These are phyloP conservation scores for Amaranthus palmeri DNA, from an alignment of 148 eudicot species.

Conservation along the genomic window DNA sequence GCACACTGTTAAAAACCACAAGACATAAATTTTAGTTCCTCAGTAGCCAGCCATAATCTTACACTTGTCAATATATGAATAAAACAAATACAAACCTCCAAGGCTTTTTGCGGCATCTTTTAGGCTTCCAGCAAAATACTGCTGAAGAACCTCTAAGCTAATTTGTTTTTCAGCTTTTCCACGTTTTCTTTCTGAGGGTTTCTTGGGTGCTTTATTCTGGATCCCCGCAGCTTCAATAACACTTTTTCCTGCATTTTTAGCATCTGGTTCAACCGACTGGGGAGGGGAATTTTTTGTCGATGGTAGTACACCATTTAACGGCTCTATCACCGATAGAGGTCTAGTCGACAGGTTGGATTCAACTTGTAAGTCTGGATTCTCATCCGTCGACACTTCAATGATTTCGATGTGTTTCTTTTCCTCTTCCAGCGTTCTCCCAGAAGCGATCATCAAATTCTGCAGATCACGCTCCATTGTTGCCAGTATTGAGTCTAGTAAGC, in stretches of 20 bases:
- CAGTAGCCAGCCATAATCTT: not conserved
- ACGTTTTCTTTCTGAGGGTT: constrained; percentile 70
- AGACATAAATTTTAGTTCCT: not conserved
- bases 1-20: constrained; percentile 51
- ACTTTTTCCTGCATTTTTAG: constrained; percentile 27
- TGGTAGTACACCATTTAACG: constrained; percentile 32
- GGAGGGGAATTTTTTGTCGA: constrained; percentile 26
- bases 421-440: constrained; percentile 65
- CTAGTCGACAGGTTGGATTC: constrained; percentile 30
- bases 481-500: constrained; percentile 56
- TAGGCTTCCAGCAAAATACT: constrained; percentile 81
- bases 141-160: constrained; percentile 82
- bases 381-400: constrained; percentile 43
- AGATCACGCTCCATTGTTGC: constrained; percentile 57
- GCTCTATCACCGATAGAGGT: constrained; percentile 22
- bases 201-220: constrained; percentile 35
- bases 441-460: constrained; percentile 68
- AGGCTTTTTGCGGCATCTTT: constrained; percentile 92
- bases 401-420: constrained; percentile 55
- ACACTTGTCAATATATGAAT: not conserved
- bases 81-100: constrained; percentile 51
- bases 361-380: constrained; percentile 34
- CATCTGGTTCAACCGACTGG: constrained; percentile 30
- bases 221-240: constrained; percentile 20
- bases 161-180: constrained; percentile 92